phyloP scores from a whole-genome alignment of 495 filamentous ascomycete genomes.

The Aspergillus leporis region DNA sequence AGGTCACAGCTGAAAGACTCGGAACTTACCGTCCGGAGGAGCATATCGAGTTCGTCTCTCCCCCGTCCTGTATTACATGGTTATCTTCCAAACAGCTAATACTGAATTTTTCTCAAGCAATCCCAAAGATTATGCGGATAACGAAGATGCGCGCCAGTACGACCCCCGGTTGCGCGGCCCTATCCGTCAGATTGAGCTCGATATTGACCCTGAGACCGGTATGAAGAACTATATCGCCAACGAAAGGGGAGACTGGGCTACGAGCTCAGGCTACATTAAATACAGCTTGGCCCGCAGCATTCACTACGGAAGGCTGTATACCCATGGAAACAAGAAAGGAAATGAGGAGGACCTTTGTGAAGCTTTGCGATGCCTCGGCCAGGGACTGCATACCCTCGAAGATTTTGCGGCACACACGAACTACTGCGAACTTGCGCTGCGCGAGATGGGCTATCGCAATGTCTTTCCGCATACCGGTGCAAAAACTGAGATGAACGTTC shows the following conservation, averaged over 20 bases:
- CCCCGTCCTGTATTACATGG: neutral
- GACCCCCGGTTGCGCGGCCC: constrained; percentile 82
- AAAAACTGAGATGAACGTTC: constrained; percentile 68
- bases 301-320: constrained; percentile 87
- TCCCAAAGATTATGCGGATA: constrained; percentile 88
- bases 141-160: constrained; percentile 78
- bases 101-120: constrained; percentile 54
- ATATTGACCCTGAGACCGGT: constrained; percentile 78
- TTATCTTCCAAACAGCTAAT: neutral
- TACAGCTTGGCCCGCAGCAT: constrained; percentile 82
- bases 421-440: constrained; percentile 83
- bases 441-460: constrained; percentile 77
- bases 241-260: constrained; percentile 80
- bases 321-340: constrained; percentile 64
- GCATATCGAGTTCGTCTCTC: constrained; percentile 66
- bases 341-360: constrained; percentile 87
- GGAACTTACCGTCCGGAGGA: constrained; percentile 95
- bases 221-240: constrained; percentile 99
- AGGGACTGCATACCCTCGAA: constrained; percentile 90
- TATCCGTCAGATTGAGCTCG: constrained; percentile 71
- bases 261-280: constrained; percentile 85
- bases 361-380: constrained; percentile 83
- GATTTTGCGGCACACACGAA: constrained; percentile 97
- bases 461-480: constrained; percentile 88
- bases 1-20: constrained; percentile 88